Base-by-base conservation (phyloP, 768 basidiomycete species). In the Naganishia friedmannii region DNA sequence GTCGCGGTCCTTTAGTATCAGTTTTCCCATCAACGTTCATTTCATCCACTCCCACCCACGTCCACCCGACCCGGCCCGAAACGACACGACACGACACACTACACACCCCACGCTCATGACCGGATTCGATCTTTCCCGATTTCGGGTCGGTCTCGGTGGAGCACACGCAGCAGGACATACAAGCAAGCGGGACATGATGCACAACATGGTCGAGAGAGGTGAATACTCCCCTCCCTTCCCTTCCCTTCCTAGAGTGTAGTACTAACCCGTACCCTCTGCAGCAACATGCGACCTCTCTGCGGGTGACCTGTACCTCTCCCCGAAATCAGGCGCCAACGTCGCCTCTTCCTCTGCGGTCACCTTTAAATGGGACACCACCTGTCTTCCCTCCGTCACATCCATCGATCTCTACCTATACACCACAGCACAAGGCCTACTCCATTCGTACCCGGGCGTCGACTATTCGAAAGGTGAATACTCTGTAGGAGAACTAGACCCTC, bases 381-480 rank as follows among this genome's bases (percentile, higher is more conserved):
- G 82, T 70, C 69, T 80, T 55, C 56, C 73, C 32, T 63, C 77
- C 19, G 54, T 73, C 12, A 60, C 69, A 45, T 63, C 60, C 3
- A 74, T 82, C 69, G 80, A 81, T 68, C 73, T 83, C 23, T 80
- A 80, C 73, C 74, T 83, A 15, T 81, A 81, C 73, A 74, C 9
- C 55, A 69, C 54, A 53, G 67, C 66, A 69, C 63, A 53, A 23
- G 79, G 81, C 48, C 53, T 78, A 5, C 76, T 82, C 69, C 77
- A 82, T 42, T 74, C 68, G n/a, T 83, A 73, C 74, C 70, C 63
- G 17, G 71, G 69, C 51, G 75, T 79, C 31, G 68, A 66, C 53
- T 79, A 74, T 70, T 65, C 73, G 15, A 65, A 70, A 8, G 82
- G 82, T 19, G 29, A 71, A 65, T 76, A 75, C 67, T 71, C 73